A percentile compares a stretch with the other conserved stretches of the same genome.
phyloP scores from a whole-genome alignment of 805 yeast species.

The Saturnispora sanitii region DNA sequence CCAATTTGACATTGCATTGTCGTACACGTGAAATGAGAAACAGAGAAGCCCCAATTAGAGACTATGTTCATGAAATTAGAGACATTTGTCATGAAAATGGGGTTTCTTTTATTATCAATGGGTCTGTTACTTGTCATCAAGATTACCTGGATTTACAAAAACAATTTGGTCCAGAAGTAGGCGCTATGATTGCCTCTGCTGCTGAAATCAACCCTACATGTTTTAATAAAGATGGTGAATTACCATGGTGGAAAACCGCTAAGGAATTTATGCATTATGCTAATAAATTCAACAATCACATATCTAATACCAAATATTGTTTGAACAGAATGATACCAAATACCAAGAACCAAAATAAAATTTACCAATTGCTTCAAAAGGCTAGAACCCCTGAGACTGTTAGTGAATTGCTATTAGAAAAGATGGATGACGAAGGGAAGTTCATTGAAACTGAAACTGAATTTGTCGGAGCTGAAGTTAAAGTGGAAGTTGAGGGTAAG shows the following conservation, averaged over 20 bases:
- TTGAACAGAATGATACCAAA: constrained; percentile 63
- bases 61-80: constrained; percentile 52
- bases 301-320: constrained; percentile 75
- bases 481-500: background rate
- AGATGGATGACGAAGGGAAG: constrained; percentile 30
- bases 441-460: no score
- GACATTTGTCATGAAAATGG: constrained; percentile 48
- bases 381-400: constrained; percentile 48
- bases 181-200: constrained; percentile 88
- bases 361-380: constrained; percentile 47
- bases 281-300: constrained; percentile 45
- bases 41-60: constrained; percentile 71
- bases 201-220: constrained; percentile 85
- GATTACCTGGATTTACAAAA: constrained; percentile 47
- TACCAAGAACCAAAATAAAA: constrained; percentile 25
- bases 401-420: constrained; percentile 25
- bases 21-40: constrained; percentile 84
- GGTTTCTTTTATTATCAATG: constrained; percentile 75
- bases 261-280: constrained; percentile 51
- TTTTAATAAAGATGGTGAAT: constrained; percentile 37
- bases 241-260: constrained; percentile 46
- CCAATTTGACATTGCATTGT: constrained; percentile 85
- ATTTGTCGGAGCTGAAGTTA: no score
- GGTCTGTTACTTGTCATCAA: constrained; percentile 47
- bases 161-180: constrained; percentile 50